Percentiles rank a stretch among this genome's conserved stretches.
These are phyloP conservation scores for Entoloma clypeatum DNA, from an alignment of 1,284 basidiomycete genomes.

Conservation along the genomic window DNA sequence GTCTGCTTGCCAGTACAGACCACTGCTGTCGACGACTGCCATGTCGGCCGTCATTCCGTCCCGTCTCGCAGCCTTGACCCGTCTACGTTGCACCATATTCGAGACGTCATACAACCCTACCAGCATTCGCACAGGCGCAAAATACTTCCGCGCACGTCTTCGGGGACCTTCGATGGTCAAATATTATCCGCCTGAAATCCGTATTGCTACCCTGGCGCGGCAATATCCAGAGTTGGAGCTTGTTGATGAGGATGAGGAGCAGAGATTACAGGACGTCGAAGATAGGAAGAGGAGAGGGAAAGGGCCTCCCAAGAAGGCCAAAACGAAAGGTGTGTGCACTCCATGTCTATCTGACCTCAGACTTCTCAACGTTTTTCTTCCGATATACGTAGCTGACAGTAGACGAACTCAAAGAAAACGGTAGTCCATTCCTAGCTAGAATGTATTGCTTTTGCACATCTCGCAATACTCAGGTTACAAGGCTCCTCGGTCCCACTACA, in stretches of 20 bases:
- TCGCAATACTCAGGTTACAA: no score
- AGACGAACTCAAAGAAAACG: slow-evolving; percentile 40
- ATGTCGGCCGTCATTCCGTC: slow-evolving; percentile 37
- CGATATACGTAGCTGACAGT: slow-evolving; percentile 38
- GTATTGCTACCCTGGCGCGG: slow-evolving; percentile 48
- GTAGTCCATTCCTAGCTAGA: no score
- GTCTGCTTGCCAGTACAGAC: slow-evolving; percentile 5
- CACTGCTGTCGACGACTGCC: neutral
- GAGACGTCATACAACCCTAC: slow-evolving; percentile 82
- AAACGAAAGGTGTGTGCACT: slow-evolving; percentile 51
- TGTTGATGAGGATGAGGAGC: slow-evolving; percentile 59
- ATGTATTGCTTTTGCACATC: no score
- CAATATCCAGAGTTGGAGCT: slow-evolving; percentile 55
- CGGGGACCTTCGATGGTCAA: slow-evolving; percentile 74
- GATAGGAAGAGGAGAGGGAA: slow-evolving; percentile 72
- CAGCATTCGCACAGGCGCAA: slow-evolving; percentile 75
- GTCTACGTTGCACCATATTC: slow-evolving; percentile 70
- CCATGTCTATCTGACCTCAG: slow-evolving; percentile 1
- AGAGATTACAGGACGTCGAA: slow-evolving; percentile 63
- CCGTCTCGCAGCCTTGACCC: slow-evolving; percentile 50
- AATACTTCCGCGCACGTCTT: slow-evolving; percentile 75
- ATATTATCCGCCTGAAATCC: slow-evolving; percentile 67
- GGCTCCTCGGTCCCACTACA: no score
- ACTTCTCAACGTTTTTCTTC: slow-evolving; percentile 8
- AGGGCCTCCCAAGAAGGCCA: slow-evolving; percentile 76